phyloP scores from a whole-genome alignment of 78 protist genomes.

The Isochrysis galbana region DNA sequence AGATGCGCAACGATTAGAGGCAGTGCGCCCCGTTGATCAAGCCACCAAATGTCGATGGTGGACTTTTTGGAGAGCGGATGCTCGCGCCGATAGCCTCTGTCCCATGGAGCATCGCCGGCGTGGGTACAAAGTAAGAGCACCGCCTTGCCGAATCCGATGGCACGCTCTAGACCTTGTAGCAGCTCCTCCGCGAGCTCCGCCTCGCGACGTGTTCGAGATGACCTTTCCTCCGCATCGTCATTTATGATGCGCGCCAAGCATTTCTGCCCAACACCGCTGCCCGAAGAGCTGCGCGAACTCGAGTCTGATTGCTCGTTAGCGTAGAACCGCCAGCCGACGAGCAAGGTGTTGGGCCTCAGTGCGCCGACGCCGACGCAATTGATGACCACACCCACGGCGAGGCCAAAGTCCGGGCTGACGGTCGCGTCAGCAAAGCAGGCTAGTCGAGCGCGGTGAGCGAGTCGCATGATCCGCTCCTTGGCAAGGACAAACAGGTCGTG shows the following conservation, averaged over 20 bases:
- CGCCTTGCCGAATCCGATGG: background rate
- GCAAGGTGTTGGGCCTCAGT: background rate
- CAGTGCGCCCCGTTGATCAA: background rate
- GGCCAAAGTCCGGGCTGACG: background rate
- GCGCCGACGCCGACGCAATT: background rate
- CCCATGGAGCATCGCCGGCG: background rate
- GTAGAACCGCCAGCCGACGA: background rate
- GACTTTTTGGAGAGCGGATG: background rate
- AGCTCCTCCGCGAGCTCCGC: background rate
- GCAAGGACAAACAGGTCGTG: background rate
- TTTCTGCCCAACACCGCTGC: background rate
- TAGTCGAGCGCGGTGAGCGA: background rate
- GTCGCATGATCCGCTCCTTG: background rate
- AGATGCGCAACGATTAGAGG: background rate
- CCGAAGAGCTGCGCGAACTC: background rate
- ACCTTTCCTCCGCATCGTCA: background rate
- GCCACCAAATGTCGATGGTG: background rate
- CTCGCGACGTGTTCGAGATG: background rate
- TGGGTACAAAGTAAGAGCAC: background rate
- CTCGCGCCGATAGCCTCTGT: background rate
- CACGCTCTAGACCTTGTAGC: background rate
- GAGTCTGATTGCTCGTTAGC: background rate
- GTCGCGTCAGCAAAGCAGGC: background rate
- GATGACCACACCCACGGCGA: background rate
- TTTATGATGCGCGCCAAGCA: background rate